Conservation (phyloP, 345 rosid species). For the Punica granatum region DNA sequence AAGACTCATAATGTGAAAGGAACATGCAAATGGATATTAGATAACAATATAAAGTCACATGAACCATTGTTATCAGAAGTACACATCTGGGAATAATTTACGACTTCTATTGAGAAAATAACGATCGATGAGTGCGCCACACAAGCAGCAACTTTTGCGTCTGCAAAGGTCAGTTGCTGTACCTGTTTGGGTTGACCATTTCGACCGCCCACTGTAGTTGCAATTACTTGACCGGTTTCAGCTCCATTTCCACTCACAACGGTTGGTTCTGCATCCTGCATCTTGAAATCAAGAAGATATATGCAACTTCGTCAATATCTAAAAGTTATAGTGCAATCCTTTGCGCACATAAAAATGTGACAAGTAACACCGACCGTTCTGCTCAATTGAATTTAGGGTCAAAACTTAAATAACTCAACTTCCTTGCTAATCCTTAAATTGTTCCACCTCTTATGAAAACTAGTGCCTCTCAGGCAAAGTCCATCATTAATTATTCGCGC, state of each 20-base stretch:
- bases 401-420: background rate
- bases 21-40: background rate
- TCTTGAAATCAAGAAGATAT: constrained; percentile 7
- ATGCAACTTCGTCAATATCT: background rate
- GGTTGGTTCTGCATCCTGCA: constrained; percentile 58
- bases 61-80: no score
- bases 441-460: background rate
- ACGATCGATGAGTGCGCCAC: background rate
- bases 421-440: background rate
- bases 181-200: constrained; percentile 98
- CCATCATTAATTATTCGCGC: background rate
- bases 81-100: no score
- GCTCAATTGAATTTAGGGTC: background rate
- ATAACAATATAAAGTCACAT: background rate
- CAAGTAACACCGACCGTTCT: background rate
- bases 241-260: constrained; percentile 71
- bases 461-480: background rate
- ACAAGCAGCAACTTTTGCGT: background rate
- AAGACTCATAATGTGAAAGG: no score
- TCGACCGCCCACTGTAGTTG: constrained; percentile 73
- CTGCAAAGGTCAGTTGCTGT: constrained; percentile 3
- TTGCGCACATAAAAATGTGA: background rate
- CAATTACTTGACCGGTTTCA: constrained; percentile 80
- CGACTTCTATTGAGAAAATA: background rate
- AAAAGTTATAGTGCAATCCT: background rate